Percentiles rank a stretch among this genome's conserved stretches.
Evolutionary conservation across 805 yeast species (phyloP).

Genomic region (Brettanomyces anomalus): DNA sequence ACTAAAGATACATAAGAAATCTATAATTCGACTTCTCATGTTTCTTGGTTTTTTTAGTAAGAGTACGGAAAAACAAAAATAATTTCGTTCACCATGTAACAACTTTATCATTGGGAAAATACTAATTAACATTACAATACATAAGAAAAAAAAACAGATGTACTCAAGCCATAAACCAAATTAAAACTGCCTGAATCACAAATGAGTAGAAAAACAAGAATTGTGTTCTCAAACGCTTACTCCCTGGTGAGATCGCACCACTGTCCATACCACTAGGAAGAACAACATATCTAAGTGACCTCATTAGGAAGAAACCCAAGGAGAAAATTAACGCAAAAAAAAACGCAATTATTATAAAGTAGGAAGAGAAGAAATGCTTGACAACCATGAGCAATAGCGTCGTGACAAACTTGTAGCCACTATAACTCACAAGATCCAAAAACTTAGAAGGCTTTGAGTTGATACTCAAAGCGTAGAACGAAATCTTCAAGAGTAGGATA

Average conservation of each 20-base stretch:
- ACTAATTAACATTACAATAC: neutral
- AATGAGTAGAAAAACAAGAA: conserved; percentile 81
- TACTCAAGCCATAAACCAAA: conserved; percentile 60
- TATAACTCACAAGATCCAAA: conserved; percentile 80
- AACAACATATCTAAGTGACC: conserved; percentile 61
- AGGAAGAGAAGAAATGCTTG: conserved; percentile 32
- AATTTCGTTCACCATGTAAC: too few relatives aligned
- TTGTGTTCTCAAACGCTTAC: conserved; percentile 75
- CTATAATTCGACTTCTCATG: too few relatives aligned
- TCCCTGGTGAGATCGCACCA: conserved; percentile 55
- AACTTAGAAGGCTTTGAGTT: conserved; percentile 43
- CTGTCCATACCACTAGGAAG: conserved; percentile 50
- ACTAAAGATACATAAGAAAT: too few relatives aligned
- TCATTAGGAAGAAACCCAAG: conserved; percentile 56
- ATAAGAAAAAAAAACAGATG: too few relatives aligned
- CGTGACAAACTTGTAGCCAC: conserved; percentile 92
- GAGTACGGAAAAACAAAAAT: too few relatives aligned
- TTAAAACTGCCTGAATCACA: conserved; percentile 63
- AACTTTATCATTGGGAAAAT: too few relatives aligned
- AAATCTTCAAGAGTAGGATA: conserved; percentile 64
- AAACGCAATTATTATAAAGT: conserved; percentile 29
- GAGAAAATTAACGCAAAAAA: conserved; percentile 41
- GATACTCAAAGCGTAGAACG: conserved; percentile 71
- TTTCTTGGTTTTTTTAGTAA: too few relatives aligned
- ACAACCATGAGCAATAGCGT: conserved; percentile 47